phyloP scores from a whole-genome alignment of 2,329 filamentous ascomycete genomes.

The Pyrenochaeta sp. region DNA sequence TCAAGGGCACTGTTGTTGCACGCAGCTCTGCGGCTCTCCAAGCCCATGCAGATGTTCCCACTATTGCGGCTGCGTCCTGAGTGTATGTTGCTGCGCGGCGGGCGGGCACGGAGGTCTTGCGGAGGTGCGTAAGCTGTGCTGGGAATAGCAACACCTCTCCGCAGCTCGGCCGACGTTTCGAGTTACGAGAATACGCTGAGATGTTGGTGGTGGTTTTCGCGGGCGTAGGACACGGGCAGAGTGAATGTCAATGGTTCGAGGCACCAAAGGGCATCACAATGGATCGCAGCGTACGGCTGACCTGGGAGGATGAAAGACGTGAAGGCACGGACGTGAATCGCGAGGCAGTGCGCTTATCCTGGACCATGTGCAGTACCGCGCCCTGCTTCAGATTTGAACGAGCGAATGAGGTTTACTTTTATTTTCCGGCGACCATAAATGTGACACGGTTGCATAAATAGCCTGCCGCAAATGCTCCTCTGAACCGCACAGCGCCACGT shows the following conservation, averaged over 20 bases:
- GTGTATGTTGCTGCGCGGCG: conserved; percentile 6
- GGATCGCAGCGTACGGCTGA: conserved; percentile 10
- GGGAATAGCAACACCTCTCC: conserved; percentile 4
- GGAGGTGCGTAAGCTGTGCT: conserved; percentile 27
- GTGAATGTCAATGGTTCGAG: background rate
- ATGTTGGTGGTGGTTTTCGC: conserved; percentile 5
- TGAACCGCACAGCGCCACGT: conserved; percentile 11
- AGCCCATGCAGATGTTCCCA: conserved; percentile 32
- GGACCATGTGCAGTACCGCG: conserved; percentile 13
- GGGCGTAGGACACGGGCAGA: conserved; percentile 1
- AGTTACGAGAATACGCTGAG: conserved; percentile 3
- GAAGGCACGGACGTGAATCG: conserved; percentile 13
- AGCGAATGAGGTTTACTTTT: conserved; percentile 4
- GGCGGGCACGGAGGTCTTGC: conserved; percentile 23
- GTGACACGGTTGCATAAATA: background rate
- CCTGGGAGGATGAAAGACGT: conserved; percentile 13
- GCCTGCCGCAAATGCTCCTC: conserved; percentile 1
- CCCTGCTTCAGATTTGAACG: conserved; percentile 11
- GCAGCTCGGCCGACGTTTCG: conserved; percentile 14
- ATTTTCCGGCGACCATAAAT: background rate
- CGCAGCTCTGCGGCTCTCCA: conserved; percentile 29
- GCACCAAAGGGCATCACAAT: conserved; percentile 3
- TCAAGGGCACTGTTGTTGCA: conserved; percentile 28
- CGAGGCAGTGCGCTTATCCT: conserved; percentile 19
- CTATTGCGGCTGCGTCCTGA: background rate